Evolutionary conservation across 768 basidiomycete species (phyloP), one percentile per base, ranked within the genome.

Genomic region (Cystobasidium onofrii): DNA sequence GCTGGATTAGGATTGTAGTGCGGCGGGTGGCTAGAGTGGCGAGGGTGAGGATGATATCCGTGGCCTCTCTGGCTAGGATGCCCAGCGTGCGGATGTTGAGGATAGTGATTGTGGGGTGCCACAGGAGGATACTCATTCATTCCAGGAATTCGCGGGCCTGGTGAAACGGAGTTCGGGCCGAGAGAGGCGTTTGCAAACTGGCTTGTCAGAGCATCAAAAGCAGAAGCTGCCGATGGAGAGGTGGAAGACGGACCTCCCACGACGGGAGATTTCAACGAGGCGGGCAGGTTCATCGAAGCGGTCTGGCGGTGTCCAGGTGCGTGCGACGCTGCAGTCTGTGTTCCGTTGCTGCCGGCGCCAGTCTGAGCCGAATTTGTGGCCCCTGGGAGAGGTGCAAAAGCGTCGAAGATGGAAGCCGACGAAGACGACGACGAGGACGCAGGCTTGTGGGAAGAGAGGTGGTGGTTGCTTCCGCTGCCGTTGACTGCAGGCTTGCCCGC

Each of bases 351-450:
- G 25, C 10, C 31, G 46, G 10, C n/a, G 18, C 46, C 46, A 17
- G 46, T 50, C 46, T 50, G 46, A 50, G n/a, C 46, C 46, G 46
- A 50, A n/a, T 50, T 50, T 15, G 46, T 15, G 18, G 46, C 46
- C 46, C 46, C 46, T 20, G 57, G 57, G 25, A 46, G 65, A 15
- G 65, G 65, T 12, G 65, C 65, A 39, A 67, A 67, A 20, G 65
- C 50, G 34, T 67, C 65, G 34, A 67, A 67, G 25, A 64, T 36
- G 63, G 63, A 64, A 25, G 63, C 34, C 63, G 63, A 64, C 43
- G 63, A 64, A 25, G 63, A 44, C 33, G 63, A 39, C 7, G 34
- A 64, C 43, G 63, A 39, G 6, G 63, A 39, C 7, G 33, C 43
- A 43, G 63, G 63, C 25, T 64, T 15, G 63, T 64, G 63, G 6